Percentiles rank a stretch among this genome's conserved stretches.
phyloP scores from a whole-genome alignment of 2,329 filamentous ascomycete genomes.

The Trichoderma cornu-damae region DNA sequence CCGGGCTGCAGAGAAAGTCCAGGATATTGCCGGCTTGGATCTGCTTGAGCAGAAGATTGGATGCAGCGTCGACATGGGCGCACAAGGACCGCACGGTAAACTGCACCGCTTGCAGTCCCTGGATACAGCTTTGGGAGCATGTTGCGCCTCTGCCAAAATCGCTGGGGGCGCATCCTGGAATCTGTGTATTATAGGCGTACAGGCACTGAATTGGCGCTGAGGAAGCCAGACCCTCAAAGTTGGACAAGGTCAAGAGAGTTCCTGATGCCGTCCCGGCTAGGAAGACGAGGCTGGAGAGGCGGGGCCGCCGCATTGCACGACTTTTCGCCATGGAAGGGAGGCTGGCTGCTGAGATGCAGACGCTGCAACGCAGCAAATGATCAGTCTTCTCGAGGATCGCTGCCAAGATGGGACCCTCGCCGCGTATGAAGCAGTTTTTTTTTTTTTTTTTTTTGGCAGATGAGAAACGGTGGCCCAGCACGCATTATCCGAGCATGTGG shows the following conservation, averaged over 20 bases:
- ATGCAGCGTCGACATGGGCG: constrained; percentile 14
- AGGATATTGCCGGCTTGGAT: constrained; percentile 1
- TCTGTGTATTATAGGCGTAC: constrained; percentile 39
- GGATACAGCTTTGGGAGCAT: constrained; percentile 38
- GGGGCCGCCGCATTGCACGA: neutral
- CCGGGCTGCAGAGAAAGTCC: neutral
- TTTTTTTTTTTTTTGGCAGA: neutral
- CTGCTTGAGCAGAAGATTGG: constrained; percentile 12
- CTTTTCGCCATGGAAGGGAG: constrained; percentile 7
- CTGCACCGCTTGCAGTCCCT: constrained; percentile 28
- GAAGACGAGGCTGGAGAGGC: constrained; percentile 16
- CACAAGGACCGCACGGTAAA: constrained; percentile 23
- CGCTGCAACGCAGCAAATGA: no score
- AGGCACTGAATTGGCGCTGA: constrained; percentile 35
- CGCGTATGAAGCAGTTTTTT: neutral
- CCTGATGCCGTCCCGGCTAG: constrained; percentile 24
- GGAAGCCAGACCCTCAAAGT: constrained; percentile 39
- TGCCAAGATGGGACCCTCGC: no score
- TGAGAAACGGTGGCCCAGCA: neutral
- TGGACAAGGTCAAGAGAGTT: constrained; percentile 32
- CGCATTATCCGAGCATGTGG: neutral
- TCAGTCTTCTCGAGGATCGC: no score
- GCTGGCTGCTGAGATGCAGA: no score
- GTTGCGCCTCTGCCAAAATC: constrained; percentile 34
- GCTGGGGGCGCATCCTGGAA: constrained; percentile 33